Conservation (phyloP, 768 basidiomycete species). For the Agrocybe pediades region DNA sequence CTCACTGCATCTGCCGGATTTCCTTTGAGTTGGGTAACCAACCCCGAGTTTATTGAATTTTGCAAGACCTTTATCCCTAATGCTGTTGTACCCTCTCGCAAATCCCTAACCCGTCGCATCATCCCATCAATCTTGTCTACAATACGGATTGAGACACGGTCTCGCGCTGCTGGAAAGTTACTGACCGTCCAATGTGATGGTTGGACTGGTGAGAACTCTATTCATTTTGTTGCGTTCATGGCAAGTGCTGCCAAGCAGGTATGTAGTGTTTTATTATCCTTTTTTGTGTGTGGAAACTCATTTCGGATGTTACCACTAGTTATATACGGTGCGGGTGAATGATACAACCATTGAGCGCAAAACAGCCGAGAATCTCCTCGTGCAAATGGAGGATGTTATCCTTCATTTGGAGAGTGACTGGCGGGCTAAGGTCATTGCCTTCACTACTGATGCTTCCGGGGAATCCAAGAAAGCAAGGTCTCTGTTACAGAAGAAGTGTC, state of each 20-base stretch:
- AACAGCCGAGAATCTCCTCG: conserved; percentile 30
- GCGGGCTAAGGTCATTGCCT: conserved; percentile 26
- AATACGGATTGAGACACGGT: background rate
- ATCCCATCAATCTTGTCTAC: background rate
- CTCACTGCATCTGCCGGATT: conserved; percentile 34
- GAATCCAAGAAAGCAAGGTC: conserved; percentile 28
- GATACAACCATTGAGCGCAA: conserved; percentile 32
- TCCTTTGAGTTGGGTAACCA: conserved; percentile 38
- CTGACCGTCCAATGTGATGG: conserved; percentile 35
- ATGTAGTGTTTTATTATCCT: conserved; percentile 1
- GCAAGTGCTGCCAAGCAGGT: conserved; percentile 22
- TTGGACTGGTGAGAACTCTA: conserved; percentile 33
- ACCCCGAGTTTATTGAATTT: conserved; percentile 32
- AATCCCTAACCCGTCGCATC: conserved; percentile 6
- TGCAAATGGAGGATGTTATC: conserved; percentile 17
- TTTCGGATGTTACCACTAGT: conserved; percentile 14
- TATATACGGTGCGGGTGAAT: conserved; percentile 30
- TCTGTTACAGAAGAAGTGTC: conserved; percentile 19
- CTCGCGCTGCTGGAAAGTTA: conserved; percentile 9
- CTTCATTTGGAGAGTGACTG: conserved; percentile 22
- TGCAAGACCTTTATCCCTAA: conserved; percentile 30
- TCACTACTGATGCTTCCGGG: conserved; percentile 38
- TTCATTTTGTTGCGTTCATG: conserved; percentile 36
- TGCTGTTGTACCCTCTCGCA: conserved; percentile 20
- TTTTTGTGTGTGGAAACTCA: conserved; percentile 20